Evolutionary conservation across 345 rosid species (phyloP), one percentile per base, ranked within the genome.

Genomic region (Bruguiera sexangula): DNA sequence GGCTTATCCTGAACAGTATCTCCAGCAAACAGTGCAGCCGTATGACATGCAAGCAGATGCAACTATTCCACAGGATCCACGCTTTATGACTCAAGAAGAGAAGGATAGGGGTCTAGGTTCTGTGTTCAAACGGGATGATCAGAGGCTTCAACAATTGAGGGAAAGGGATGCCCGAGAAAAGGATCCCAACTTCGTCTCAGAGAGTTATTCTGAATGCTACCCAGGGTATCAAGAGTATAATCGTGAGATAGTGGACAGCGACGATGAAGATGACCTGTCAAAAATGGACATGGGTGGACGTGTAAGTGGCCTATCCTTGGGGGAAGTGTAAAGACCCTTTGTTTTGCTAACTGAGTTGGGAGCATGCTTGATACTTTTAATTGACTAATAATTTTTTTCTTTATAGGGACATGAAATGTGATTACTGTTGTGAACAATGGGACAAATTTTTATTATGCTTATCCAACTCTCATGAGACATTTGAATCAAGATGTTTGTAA

Each of bases 231-330:
- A 95, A 78, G 96, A 95, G 78, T 95, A 91, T 71, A 92, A 90
- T 79, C 93, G 95, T 71, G 99, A 95, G 85, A 61, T 95, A 8
- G 91, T 88, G 9, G 97, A 88, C 76, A 95, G 99, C 55, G 99
- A 95, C 39, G 96, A 95, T 32, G 99, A 95, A 75, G 96, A 81
- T 79, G 99, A 95, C 81, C 80, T 95, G 76, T 84, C 97, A 16
- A 95, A 95, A 73, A 95, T 95, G 99, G 98, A 95, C 79, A 92
- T 89, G 99, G 99, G 97, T 64, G 99, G 99, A 69, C 88, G 93
- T 80, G 98, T 91, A 82, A 80, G 89, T 71, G 50, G 5, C 50
- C 29, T 48, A 58, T 51, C 52, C 57, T 50, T 36, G 11, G n/a
- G 36, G 6, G 0, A 26, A 43, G 18, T 13, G 50, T 43, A 43